These are phyloP conservation scores for Eleusine indica DNA, from an alignment of 176 grass and related monocot genomes.

Conservation along the genomic window DNA sequence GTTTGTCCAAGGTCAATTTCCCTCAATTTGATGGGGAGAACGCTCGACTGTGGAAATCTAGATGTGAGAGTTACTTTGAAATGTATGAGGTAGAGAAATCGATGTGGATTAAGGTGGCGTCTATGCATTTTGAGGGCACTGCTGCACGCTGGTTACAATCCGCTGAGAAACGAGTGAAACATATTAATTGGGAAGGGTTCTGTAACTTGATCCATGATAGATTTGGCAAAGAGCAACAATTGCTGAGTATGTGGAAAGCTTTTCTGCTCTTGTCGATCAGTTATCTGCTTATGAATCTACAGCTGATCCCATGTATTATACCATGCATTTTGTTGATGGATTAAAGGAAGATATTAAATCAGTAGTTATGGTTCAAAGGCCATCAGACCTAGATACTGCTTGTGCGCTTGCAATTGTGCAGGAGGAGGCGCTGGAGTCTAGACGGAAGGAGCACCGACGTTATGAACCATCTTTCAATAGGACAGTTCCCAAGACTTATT, in stretches of 20 bases:
- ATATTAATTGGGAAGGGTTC: accelerated
- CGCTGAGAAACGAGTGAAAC: accelerated
- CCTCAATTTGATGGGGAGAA: not conserved
- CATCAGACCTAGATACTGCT: not conserved
- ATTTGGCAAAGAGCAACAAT: not conserved
- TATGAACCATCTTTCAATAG: too few relatives aligned
- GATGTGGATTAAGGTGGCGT: not conserved
- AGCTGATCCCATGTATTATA: not conserved
- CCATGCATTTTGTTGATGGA: not conserved
- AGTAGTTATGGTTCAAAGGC: not conserved
- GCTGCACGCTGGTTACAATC: not conserved
- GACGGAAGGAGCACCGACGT: too few relatives aligned
- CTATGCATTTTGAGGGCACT: accelerated
- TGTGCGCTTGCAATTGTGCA: not conserved
- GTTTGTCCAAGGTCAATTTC: not conserved
- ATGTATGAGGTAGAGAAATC: accelerated
- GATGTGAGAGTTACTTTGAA: not conserved
- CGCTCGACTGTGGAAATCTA: not conserved
- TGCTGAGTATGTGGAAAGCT: accelerated
- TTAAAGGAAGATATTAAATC: not conserved
- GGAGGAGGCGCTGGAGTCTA: not conserved
- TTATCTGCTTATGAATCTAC: accelerated
- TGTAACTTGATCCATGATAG: not conserved
- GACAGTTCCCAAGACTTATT: too few relatives aligned
- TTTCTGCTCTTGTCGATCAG: not conserved